phyloP scores from a whole-genome alignment of 2,329 filamentous ascomycete species.

The Diaporthe ampelina region DNA sequence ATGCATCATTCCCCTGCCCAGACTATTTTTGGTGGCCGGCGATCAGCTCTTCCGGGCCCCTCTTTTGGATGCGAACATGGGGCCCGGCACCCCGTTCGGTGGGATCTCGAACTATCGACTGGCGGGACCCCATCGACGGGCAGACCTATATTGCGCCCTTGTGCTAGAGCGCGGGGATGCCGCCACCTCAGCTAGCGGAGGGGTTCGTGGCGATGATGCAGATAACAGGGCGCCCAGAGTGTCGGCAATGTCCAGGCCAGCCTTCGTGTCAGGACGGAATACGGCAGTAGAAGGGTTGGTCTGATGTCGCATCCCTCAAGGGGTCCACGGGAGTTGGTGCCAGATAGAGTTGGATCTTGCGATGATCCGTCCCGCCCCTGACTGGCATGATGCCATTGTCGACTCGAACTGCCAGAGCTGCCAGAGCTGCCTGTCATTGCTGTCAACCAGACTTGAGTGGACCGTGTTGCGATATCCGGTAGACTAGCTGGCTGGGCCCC shows the following conservation, averaged over 20 bases:
- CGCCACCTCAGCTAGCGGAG: slow-evolving; percentile 4
- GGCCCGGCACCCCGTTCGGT: background rate
- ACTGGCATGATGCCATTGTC: slow-evolving; percentile 20
- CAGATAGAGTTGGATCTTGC: slow-evolving; percentile 34
- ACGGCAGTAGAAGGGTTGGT: slow-evolving; percentile 5
- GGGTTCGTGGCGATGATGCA: background rate
- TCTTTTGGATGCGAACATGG: slow-evolving; percentile 24
- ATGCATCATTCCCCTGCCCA: slow-evolving; percentile 26
- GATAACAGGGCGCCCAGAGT: slow-evolving; percentile 7
- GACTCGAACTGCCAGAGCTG: background rate
- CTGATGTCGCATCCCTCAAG: background rate
- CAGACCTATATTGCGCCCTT: slow-evolving; percentile 39
- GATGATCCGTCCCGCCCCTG: slow-evolving; percentile 33
- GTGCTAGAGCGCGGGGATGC: slow-evolving; percentile 33
- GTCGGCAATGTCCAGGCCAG: slow-evolving; percentile 26
- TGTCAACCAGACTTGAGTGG: slow-evolving; percentile 6
- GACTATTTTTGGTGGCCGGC: slow-evolving; percentile 31
- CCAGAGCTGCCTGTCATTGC: background rate
- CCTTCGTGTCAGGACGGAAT: background rate
- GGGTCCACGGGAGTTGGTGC: slow-evolving; percentile 29
- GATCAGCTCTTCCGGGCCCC: slow-evolving; percentile 34
- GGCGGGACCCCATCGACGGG: slow-evolving; percentile 39
- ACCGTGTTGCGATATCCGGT: background rate
- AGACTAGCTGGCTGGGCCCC: background rate
- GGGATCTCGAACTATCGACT: slow-evolving; percentile 24